phyloP scores from a whole-genome alignment of 495 filamentous ascomycete species.

The Talaromyces thailandensis region DNA sequence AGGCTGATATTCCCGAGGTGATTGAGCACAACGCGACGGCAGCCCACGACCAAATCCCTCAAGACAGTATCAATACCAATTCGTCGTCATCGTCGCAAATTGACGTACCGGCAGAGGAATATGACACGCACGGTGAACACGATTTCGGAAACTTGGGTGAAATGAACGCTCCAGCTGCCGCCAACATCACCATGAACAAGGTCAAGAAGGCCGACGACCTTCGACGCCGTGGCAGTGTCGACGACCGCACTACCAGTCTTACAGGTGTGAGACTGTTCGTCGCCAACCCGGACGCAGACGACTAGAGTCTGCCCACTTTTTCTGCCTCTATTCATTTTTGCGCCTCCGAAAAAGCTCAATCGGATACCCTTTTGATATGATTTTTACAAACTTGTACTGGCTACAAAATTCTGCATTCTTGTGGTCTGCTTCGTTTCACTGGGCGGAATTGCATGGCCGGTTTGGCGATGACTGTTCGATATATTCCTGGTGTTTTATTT shows the following conservation, averaged over 20 bases:
- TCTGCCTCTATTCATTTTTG: not conserved
- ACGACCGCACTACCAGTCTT: slow-evolving; percentile 80
- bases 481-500: not conserved
- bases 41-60: slow-evolving; percentile 12
- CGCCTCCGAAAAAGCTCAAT: not conserved
- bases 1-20: slow-evolving; percentile 38
- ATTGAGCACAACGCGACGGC: slow-evolving; percentile 44
- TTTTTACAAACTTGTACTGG: not conserved
- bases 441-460: not conserved
- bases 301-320: slow-evolving; percentile 27
- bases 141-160: slow-evolving; percentile 46
- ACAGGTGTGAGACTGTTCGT: slow-evolving; percentile 77
- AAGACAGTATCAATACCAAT: slow-evolving; percentile 14
- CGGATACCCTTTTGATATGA: slow-evolving; percentile 3
- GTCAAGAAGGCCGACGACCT: slow-evolving; percentile 68
- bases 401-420: not conserved
- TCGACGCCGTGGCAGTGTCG: slow-evolving; percentile 80
- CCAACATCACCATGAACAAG: slow-evolving; percentile 46
- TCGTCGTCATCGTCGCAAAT: slow-evolving; percentile 4
- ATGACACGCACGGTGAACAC: slow-evolving; percentile 43
- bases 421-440: not conserved
- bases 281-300: slow-evolving; percentile 81
- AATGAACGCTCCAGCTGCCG: slow-evolving; percentile 37
- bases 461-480: not conserved
- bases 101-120: not conserved